Base-by-base conservation (phyloP, 768 basidiomycete genomes). In the Suillus alpinus region DNA sequence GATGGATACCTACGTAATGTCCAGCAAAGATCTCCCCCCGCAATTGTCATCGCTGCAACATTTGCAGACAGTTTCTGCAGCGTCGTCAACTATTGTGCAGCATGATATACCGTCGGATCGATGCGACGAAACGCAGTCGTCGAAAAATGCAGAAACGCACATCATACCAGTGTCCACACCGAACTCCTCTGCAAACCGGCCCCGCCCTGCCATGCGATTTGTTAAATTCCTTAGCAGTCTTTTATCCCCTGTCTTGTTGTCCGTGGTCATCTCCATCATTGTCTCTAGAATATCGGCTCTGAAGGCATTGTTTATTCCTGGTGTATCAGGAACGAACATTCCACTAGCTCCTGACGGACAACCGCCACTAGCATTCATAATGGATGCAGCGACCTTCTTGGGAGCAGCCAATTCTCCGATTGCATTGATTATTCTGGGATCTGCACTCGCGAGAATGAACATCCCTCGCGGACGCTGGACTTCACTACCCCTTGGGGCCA, bases 351-450 rank as follows among this genome's bases (percentile, higher is more conserved):
- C 88, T 0, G 89, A 90, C 63, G 87, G 87, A 0, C 77, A 82
- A 61, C 87, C 89, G 0, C 88, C 87, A 0, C 81, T 90, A 13
- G 80, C 84, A 0, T 82, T 90, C 62, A 46, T 89, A 39, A 65
- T 86, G 58, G 84, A 88, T 59, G 80, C 83, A 0, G 73, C 82
- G 0, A 70, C 75, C 1, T 88, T 89, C 66, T 77, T 88, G 50
- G 88, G 88, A 0, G 80, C 72, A 2, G 87, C 86, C 0, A 82
- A 83, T 9, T 83, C 89, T 0, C 88, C 88, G 0, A 65, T 89
- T 1, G 87, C 86, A 2, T 68, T 90, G 6, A 77, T 86, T 14
- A 84, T 81, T 10, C 75, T 90, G 2, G 88, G 88, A 0, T 84
- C 84, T 3, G 83, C 84, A 0, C 71, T 90, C 4, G 88, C 88